Conservation (phyloP, 2,329 filamentous ascomycete species). For the Pyricularia grisea region DNA sequence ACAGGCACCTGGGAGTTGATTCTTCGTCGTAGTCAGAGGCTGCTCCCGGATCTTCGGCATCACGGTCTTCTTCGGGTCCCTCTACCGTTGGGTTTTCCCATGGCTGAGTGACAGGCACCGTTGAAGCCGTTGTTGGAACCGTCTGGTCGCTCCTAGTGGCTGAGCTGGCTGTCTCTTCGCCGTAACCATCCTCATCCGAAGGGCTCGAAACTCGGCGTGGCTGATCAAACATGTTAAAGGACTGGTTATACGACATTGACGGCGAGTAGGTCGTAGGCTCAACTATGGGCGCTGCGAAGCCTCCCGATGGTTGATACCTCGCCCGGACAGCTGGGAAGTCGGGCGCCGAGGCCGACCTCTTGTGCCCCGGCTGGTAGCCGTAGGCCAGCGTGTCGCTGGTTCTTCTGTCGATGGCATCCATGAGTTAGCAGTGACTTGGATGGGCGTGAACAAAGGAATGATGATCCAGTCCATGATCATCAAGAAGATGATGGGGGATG, state of each 20-base stretch:
- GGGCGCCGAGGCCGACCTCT: conserved; percentile 40
- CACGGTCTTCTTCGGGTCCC: background rate
- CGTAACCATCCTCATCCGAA: background rate
- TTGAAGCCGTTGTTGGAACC: background rate
- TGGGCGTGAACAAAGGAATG: background rate
- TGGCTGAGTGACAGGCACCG: background rate
- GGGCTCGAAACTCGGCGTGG: background rate
- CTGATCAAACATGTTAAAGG: background rate
- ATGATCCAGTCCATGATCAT: background rate
- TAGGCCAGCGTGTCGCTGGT: background rate
- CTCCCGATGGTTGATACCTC: conserved; percentile 1
- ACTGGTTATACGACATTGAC: background rate
- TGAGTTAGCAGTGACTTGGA: background rate
- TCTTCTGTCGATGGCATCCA: conserved; percentile 2
- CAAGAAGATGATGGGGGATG: background rate
- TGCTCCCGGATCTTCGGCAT: background rate
- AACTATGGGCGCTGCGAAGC: conserved; percentile 5
- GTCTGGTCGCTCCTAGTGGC: background rate
- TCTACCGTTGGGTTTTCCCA: background rate
- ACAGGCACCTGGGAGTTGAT: background rate
- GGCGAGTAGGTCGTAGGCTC: conserved; percentile 6
- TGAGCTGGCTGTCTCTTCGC: background rate
- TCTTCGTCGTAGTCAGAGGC: conserved; percentile 2
- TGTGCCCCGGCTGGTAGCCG: conserved; percentile 24
- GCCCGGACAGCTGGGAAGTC: conserved; percentile 26